These are phyloP conservation scores for Melampsora larici-populina DNA, from an alignment of 1,284 basidiomycete genomes.

Conservation along the genomic window DNA sequence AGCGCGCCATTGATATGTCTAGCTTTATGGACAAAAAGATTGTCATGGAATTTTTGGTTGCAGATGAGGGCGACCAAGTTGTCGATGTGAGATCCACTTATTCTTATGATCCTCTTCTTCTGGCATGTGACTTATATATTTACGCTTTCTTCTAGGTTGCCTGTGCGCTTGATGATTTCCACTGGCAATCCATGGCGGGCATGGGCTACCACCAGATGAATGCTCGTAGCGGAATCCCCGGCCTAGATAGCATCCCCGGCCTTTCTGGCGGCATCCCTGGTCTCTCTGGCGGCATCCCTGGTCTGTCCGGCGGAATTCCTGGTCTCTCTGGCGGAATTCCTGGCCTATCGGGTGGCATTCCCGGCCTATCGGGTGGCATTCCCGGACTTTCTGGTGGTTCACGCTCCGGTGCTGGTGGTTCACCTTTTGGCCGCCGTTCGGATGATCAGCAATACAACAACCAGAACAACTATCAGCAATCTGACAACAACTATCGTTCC, in stretches of 20 bases:
- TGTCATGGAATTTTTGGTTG: background rate
- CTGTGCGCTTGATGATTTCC: background rate
- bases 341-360: no score
- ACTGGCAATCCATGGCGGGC: background rate
- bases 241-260: background rate
- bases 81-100: background rate
- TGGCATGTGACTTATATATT: background rate
- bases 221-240: background rate
- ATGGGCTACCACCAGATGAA: background rate
- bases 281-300: background rate
- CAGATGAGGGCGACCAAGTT: background rate
- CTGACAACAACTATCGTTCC: background rate
- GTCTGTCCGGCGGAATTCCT: background rate
- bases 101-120: background rate
- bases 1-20: background rate
- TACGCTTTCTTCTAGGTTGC: background rate
- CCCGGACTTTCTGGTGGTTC: background rate
- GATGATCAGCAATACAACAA: background rate
- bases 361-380: no score
- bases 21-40: slow-evolving; percentile 1
- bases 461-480: background rate
- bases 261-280: background rate
- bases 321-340: background rate
- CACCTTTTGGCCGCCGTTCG: background rate
- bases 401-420: background rate